These are phyloP conservation scores for Citrullus amarus DNA, from an alignment of 306 rosid species.

Conservation along the genomic window DNA sequence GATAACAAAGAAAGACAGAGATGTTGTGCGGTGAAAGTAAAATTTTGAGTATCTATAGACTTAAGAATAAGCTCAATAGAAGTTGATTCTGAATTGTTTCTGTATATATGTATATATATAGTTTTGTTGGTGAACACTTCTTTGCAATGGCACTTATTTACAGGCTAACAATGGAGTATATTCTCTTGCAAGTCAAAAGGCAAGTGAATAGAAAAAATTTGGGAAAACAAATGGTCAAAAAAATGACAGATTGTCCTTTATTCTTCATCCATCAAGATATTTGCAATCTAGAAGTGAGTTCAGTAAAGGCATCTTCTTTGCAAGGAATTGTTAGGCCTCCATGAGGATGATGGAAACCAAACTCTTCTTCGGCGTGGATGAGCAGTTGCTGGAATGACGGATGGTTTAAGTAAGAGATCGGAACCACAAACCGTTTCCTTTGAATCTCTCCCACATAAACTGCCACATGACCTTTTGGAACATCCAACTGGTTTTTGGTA, in stretches of 20 bases:
- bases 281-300: conserved; percentile 17
- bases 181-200: not conserved
- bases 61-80: not conserved
- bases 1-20: not conserved
- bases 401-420: conserved; percentile 19
- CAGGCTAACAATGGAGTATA: not conserved
- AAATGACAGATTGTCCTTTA: not conserved
- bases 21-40: not conserved
- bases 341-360: conserved; percentile 30
- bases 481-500: not conserved
- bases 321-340: conserved; percentile 41
- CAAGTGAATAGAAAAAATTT: not conserved
- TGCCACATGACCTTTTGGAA: conserved; percentile 7
- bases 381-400: conserved; percentile 11
- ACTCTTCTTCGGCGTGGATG: conserved; percentile 26
- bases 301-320: conserved; percentile 21
- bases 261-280: not conserved
- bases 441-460: not conserved
- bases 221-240: not conserved
- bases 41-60: not conserved
- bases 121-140: not conserved
- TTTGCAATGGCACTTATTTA: conserved; percentile 1
- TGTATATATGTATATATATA: not conserved
- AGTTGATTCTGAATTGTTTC: not conserved
- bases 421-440: conserved; percentile 8